Percentiles rank a stretch among this genome's conserved stretches.
Evolutionary conservation across 371 early-diverging fungal species (phyloP).

Genomic region (Mortierella sp.): DNA sequence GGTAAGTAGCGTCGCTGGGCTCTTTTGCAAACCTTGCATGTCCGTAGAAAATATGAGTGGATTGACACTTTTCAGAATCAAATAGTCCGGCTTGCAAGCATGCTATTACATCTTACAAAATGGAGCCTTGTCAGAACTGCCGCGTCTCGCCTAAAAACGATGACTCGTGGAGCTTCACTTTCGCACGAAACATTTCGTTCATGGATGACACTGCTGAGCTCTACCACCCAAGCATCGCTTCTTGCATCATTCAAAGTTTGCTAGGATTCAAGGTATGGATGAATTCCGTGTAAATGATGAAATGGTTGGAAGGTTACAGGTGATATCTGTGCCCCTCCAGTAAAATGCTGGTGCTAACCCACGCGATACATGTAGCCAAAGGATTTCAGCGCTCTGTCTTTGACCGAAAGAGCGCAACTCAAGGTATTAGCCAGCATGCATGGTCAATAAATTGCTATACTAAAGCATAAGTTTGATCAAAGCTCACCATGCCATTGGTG

Average conservation of each 20-base stretch:
- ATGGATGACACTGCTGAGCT: slow-evolving; percentile 54
- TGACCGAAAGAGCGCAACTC: slow-evolving; percentile 26
- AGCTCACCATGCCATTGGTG: background rate
- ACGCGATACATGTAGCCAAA: slow-evolving; percentile 23
- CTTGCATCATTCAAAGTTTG: slow-evolving; percentile 5
- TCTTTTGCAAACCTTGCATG: too few species aligned
- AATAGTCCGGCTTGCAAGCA: slow-evolving; percentile 31
- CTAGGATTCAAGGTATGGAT: slow-evolving; percentile 29
- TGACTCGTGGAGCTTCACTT: slow-evolving; percentile 26
- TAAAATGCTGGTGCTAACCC: background rate
- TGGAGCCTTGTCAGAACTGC: slow-evolving; percentile 32
- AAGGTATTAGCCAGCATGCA: slow-evolving; percentile 9
- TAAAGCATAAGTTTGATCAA: background rate
- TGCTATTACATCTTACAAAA: slow-evolving; percentile 32
- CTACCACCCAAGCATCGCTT: slow-evolving; percentile 34
- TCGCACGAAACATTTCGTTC: slow-evolving; percentile 40
- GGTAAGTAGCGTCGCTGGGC: slow-evolving; percentile 15
- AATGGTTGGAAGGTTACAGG: too few species aligned
- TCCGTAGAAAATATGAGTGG: background rate
- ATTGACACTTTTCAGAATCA: background rate
- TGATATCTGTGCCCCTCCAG: background rate
- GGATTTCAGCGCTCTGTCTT: slow-evolving; percentile 27
- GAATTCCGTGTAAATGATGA: background rate
- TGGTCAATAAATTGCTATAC: background rate
- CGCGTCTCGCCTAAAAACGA: slow-evolving; percentile 15